Evolutionary conservation across 176 grass and related monocot genomes (phyloP).

Genomic region (Phragmites australis): DNA sequence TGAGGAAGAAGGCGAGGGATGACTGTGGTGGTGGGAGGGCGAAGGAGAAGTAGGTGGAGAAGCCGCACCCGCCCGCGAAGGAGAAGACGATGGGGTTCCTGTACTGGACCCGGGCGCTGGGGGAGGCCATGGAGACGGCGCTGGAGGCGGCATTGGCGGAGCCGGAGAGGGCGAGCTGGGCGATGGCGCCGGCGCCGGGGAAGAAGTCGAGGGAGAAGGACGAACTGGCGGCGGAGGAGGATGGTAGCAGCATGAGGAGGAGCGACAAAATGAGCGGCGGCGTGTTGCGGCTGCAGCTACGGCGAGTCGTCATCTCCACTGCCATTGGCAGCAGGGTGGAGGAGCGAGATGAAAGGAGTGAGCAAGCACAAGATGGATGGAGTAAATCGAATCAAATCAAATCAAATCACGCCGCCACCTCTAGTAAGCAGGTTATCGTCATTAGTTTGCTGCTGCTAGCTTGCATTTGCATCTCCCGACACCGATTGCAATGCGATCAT

Average conservation of each 20-base stretch:
- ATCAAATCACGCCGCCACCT: no score
- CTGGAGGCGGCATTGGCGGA: constrained; percentile 43
- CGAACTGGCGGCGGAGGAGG: not conserved
- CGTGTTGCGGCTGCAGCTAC: not conserved
- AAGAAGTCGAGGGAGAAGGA: constrained; percentile 65
- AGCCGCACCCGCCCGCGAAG: constrained; percentile 17
- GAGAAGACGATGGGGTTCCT: constrained; percentile 46
- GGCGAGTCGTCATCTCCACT: not conserved
- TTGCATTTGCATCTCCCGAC: no score
- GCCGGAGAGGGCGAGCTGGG: constrained; percentile 61
- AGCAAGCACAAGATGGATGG: no score
- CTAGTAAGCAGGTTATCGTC: no score
- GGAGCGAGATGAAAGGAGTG: no score
- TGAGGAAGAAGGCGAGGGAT: constrained; percentile 63
- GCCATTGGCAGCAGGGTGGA: no score
- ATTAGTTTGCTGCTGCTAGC: no score
- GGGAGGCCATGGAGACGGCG: constrained; percentile 42
- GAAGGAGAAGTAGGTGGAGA: constrained; percentile 90
- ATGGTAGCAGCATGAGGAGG: not conserved
- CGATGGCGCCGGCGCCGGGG: constrained; percentile 41
- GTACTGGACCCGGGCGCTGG: constrained; percentile 48
- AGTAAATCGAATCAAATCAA: no score
- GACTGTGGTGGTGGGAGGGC: constrained; percentile 35
- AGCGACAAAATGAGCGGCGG: not conserved
- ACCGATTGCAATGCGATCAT: no score